phyloP scores from a whole-genome alignment of 2,329 filamentous ascomycete genomes.

The Colletotrichum salicis region DNA sequence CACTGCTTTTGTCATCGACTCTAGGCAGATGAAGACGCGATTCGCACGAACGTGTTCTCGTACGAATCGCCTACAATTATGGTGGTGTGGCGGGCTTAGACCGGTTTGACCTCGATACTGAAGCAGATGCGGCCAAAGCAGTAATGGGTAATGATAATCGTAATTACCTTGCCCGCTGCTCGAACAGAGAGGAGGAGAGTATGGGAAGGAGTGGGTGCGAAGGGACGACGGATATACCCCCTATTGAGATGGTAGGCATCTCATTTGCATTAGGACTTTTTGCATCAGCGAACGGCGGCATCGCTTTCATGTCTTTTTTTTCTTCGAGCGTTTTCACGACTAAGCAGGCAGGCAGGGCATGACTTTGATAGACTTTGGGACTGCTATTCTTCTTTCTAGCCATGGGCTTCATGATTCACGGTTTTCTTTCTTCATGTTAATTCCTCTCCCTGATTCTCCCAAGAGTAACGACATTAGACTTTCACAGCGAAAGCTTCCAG shows the following conservation, averaged over 20 bases:
- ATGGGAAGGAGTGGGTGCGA: background rate
- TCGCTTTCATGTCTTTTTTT: background rate
- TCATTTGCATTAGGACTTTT: slow-evolving; percentile 14
- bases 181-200: background rate
- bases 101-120: background rate
- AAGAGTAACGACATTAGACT: background rate
- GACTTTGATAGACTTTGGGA: background rate
- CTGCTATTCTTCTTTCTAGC: background rate
- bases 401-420: background rate
- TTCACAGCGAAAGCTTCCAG: background rate
- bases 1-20: background rate
- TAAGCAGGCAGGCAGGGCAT: background rate
- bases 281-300: slow-evolving; percentile 34
- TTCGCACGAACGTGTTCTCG: background rate
- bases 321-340: background rate
- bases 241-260: background rate
- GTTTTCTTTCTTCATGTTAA: background rate
- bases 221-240: slow-evolving; percentile 30
- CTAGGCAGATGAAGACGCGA: background rate
- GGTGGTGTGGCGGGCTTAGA: background rate
- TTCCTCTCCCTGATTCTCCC: background rate
- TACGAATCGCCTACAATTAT: background rate
- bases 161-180: slow-evolving; percentile 22
- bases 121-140: background rate
- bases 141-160: slow-evolving; percentile 23